Evolutionary conservation across 768 basidiomycete species (phyloP).

Genomic region (Mycena belliarum): DNA sequence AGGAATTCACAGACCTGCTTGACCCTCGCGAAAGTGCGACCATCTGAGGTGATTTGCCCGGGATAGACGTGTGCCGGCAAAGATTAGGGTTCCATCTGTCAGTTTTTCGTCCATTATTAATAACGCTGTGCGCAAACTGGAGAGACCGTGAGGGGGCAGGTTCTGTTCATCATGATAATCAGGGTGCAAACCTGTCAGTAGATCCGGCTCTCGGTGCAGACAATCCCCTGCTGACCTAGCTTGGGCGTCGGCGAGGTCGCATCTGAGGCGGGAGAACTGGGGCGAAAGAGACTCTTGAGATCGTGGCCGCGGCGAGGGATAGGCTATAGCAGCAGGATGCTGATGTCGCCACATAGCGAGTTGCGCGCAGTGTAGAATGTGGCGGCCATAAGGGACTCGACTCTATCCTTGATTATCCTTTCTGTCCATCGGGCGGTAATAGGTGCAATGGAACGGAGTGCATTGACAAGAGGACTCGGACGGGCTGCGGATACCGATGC

Average conservation of each 20-base stretch:
- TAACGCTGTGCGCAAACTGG: background rate
- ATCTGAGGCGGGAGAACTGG: background rate
- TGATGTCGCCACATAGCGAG: background rate
- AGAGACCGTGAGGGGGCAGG: background rate
- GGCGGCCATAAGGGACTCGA: background rate
- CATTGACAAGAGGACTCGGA: background rate
- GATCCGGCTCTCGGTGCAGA: constrained; percentile 7
- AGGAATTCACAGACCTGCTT: background rate
- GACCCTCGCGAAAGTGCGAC: background rate
- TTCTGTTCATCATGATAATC: constrained; percentile 19
- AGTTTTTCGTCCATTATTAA: background rate
- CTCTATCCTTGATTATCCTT: background rate
- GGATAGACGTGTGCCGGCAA: constrained; percentile 3
- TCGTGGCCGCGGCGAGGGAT: background rate
- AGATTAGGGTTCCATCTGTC: constrained; percentile 11
- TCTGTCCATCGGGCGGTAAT: background rate
- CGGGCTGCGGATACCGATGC: background rate
- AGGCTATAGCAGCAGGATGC: background rate
- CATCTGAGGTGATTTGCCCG: background rate
- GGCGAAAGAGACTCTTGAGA: background rate
- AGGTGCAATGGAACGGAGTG: constrained; percentile 1
- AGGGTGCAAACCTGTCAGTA: constrained; percentile 1
- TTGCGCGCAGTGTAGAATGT: background rate
- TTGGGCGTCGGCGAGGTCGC: background rate
- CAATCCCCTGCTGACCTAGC: background rate